phyloP scores from a whole-genome alignment of 129 eudicot genomes.

The Cynara cardunculus region DNA sequence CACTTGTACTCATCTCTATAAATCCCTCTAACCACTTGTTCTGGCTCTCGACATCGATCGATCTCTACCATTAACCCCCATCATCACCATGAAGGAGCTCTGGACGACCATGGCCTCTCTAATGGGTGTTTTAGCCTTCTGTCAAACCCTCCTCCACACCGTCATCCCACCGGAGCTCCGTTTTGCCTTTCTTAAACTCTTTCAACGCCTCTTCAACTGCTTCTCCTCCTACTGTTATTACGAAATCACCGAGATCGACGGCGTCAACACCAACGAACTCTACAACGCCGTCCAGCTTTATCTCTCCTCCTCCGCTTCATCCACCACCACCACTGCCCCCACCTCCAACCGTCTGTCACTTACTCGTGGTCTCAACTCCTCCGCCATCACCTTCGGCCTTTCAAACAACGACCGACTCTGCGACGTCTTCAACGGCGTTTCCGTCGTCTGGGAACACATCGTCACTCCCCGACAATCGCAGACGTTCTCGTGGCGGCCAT shows the following conservation, averaged over 20 bases:
- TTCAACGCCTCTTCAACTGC: slow-evolving; percentile 63
- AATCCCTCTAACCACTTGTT: background rate
- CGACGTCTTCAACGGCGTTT: slow-evolving; percentile 48
- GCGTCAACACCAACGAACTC: slow-evolving; percentile 96
- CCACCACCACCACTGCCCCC: slow-evolving; percentile 48
- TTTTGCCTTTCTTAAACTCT: slow-evolving; percentile 48
- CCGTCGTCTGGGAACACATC: slow-evolving; percentile 80
- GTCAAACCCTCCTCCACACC: slow-evolving; percentile 72
- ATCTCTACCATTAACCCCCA: background rate
- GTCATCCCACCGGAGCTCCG: slow-evolving; percentile 91
- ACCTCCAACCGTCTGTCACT: slow-evolving; percentile 56
- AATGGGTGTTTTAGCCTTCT: slow-evolving; percentile 90
- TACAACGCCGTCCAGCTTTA: slow-evolving; percentile 96
- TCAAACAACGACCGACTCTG: slow-evolving; percentile 75
- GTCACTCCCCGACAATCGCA: slow-evolving; percentile 74
- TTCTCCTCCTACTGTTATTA: slow-evolving; percentile 83
- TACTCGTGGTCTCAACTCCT: slow-evolving; percentile 80
- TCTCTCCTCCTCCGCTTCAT: slow-evolving; percentile 60
- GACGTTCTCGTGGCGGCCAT: slow-evolving; percentile 86
- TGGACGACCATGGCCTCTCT: slow-evolving; percentile 94
- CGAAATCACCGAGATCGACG: slow-evolving; percentile 97
- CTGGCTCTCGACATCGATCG: slow-evolving; percentile 11
- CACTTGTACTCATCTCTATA: background rate
- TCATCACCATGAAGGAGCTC: slow-evolving; percentile 61
- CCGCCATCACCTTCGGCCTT: slow-evolving; percentile 69